Percentiles rank a stretch among this genome's conserved stretches.
phyloP scores from a whole-genome alignment of 495 filamentous ascomycete species.

The Aspergillus nidulans region DNA sequence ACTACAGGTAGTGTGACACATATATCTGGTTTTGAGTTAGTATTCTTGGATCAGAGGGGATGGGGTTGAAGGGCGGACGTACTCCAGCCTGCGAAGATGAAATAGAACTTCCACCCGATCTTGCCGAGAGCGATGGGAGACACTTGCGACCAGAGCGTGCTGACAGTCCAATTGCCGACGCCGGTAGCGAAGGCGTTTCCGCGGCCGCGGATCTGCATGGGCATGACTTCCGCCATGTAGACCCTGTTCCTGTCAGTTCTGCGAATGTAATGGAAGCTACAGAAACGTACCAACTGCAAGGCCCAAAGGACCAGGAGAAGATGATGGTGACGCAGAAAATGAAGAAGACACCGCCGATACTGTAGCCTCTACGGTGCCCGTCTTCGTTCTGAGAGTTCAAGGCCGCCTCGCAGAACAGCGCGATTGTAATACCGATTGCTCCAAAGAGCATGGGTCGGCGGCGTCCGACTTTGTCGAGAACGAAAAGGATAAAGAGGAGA shows the following conservation, averaged over 20 bases:
- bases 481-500: slow-evolving; percentile 42
- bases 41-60: background rate
- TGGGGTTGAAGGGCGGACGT: slow-evolving; percentile 8
- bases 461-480: slow-evolving; percentile 37
- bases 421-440: slow-evolving; percentile 35
- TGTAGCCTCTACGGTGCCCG: slow-evolving; percentile 29
- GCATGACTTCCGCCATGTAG: slow-evolving; percentile 50
- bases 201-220: slow-evolving; percentile 45
- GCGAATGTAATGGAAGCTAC: background rate
- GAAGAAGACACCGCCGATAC: slow-evolving; percentile 46
- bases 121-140: slow-evolving; percentile 43
- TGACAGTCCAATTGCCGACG: slow-evolving; percentile 48
- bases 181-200: slow-evolving; percentile 46
- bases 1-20: slow-evolving; percentile 35
- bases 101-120: slow-evolving; percentile 45
- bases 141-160: slow-evolving; percentile 47
- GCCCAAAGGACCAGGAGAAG: slow-evolving; percentile 45
- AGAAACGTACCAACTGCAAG: slow-evolving; percentile 36
- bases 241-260: slow-evolving; percentile 20
- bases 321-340: slow-evolving; percentile 45
- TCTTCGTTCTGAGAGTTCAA: slow-evolving; percentile 38
- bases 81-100: slow-evolving; percentile 42
- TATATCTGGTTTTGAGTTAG: slow-evolving; percentile 22
- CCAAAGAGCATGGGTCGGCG: slow-evolving; percentile 37
- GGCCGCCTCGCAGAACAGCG: slow-evolving; percentile 39